Percentiles rank a stretch among this genome's conserved stretches.
These are phyloP conservation scores for Strobilomyces dryophilus DNA, from an alignment of 768 basidiomycete species.

Conservation along the genomic window DNA sequence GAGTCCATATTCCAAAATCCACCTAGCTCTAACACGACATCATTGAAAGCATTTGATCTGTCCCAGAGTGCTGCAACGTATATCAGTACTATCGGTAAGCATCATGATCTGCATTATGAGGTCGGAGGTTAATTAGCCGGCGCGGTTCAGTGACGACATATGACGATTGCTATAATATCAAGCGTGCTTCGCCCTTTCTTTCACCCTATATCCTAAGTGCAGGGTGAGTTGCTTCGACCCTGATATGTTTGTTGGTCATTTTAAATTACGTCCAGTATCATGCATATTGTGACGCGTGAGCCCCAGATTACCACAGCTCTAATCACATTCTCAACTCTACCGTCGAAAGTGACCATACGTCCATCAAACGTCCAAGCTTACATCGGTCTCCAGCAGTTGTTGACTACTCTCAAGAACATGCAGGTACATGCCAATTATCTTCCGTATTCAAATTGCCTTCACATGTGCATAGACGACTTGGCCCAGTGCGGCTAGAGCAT, in stretches of 20 bases:
- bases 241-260: not conserved
- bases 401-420: constrained; percentile 63
- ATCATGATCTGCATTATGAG: not conserved
- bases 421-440: constrained; percentile 40
- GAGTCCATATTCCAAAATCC: constrained; percentile 45
- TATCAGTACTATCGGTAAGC: constrained; percentile 59
- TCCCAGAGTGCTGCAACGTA: constrained; percentile 72
- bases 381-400: constrained; percentile 59
- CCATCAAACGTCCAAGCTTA: constrained; percentile 69
- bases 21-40: constrained; percentile 38
- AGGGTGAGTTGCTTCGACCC: constrained; percentile 46
- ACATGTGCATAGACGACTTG: constrained; percentile 48
- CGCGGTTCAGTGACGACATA: constrained; percentile 44
- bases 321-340: constrained; percentile 10
- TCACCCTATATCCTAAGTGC: constrained; percentile 68
- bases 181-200: constrained; percentile 58
- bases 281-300: constrained; percentile 74
- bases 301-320: constrained; percentile 2
- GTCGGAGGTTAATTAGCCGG: not conserved
- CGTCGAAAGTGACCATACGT: constrained; percentile 57
- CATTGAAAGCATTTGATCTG: constrained; percentile 68
- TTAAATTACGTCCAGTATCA: constrained; percentile 47
- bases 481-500: constrained; percentile 66
- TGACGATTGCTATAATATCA: constrained; percentile 57
- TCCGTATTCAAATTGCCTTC: constrained; percentile 7